Base-by-base conservation (phyloP, 2,329 filamentous ascomycete species). In the Talaromyces sp. region DNA sequence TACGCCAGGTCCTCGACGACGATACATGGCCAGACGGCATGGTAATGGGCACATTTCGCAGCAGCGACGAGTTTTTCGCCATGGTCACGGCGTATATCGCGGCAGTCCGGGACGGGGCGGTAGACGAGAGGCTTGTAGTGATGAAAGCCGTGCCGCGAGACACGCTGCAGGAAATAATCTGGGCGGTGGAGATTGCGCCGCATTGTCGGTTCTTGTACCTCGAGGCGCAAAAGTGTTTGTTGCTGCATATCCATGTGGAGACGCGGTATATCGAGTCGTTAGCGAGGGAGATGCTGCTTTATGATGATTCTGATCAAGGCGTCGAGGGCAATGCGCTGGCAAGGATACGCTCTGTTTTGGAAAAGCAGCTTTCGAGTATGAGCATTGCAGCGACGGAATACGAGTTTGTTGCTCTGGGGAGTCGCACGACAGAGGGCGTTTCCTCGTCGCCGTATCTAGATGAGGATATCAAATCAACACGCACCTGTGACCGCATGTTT, bases 121-220 rank as follows among this genome's bases (percentile, higher is more conserved):
- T 9, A 13, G 19, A 55, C 1, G 29, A 41, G 2, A 50, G 54
- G 1, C 19, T 61, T 6, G 27, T 61, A 5, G 9, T 61, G n/a
- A 9, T 61, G 14, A 58, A 43, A 8, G 31, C 55, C 1, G 21
- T 58, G 11, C 59, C 59, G 17, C 24, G 21, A 1, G 19, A 21
- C 9, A 27, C 38, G 5, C 21, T 58, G 4, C 43, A 26, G 11
- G 59, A 58, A 14, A 13, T 26, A 7, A 6, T 32, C 1, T 61
- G 55, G 55, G 19, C 54, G 8, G 57, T 26, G 32, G 32, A 55
- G 4, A 55, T 61, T 19, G 55, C 24, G 13, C 59, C 59, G 32
- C 59, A 61, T 31, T 61, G 59, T 51, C 55, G 59, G 8, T 55
- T 55, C 41, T 26, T 49, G 24, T 55, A 61, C 46, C 59, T 61